These are phyloP conservation scores for Hypocrella siamensis DNA, from an alignment of 2,329 filamentous ascomycete species.

Conservation along the genomic window DNA sequence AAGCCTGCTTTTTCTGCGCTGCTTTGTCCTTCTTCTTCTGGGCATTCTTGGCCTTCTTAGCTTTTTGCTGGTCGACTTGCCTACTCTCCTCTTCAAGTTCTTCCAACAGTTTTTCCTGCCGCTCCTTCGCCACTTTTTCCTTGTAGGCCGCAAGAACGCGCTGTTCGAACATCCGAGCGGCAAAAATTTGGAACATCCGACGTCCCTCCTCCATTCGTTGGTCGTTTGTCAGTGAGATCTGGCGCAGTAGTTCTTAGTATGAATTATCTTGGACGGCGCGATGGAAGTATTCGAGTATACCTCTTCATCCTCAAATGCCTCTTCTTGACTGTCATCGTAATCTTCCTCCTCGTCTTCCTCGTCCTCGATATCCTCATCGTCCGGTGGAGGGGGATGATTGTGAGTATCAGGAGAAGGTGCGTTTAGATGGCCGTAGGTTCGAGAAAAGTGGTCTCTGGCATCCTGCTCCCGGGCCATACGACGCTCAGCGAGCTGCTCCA, in stretches of 20 bases:
- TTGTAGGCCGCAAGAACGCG: constrained; percentile 92
- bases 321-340: constrained; percentile 45
- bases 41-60: constrained; percentile 85
- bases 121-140: constrained; percentile 88
- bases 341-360: constrained; percentile 48
- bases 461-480: constrained; percentile 95
- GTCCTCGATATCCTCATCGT: constrained; percentile 61
- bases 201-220: constrained; percentile 98
- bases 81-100: constrained; percentile 78
- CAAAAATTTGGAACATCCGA: constrained; percentile 98
- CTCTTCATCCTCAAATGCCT: constrained; percentile 68
- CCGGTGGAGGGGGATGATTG: constrained; percentile 53
- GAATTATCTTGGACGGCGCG: constrained; percentile 22
- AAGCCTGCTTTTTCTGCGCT: constrained; percentile 69
- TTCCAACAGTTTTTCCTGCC: constrained; percentile 78
- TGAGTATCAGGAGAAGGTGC: constrained; percentile 44
- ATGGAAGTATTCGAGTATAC: constrained; percentile 33
- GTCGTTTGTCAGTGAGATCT: constrained; percentile 96
- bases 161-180: constrained; percentile 97
- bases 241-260: constrained; percentile 29
- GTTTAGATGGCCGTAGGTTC: constrained; percentile 44
- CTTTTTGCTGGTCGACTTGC: constrained; percentile 63
- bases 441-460: constrained; percentile 45
- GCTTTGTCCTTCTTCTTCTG: constrained; percentile 94
- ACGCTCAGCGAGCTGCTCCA: constrained; percentile 96